A percentile compares a stretch with the other conserved stretches of the same genome.
Evolutionary conservation across 495 filamentous ascomycete species (phyloP).

Genomic region (Barbatosphaeria neglecta): DNA sequence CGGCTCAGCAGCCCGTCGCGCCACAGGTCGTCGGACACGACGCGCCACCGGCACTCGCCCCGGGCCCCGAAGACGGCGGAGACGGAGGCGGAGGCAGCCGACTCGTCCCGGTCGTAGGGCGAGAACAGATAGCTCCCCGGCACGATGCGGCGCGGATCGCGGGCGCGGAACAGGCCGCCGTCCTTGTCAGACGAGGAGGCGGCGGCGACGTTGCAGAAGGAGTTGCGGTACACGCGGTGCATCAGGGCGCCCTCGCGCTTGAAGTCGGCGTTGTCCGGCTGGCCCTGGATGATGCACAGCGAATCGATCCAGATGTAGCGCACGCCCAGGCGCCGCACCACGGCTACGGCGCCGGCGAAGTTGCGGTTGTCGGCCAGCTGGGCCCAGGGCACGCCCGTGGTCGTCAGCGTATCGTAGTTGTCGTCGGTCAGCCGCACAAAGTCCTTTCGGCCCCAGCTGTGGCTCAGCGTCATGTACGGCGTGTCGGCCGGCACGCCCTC

Average conservation of each 20-base stretch:
- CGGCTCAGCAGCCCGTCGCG: background rate
- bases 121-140: background rate
- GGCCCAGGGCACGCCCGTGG: background rate
- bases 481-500: background rate
- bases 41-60: background rate
- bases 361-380: background rate
- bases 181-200: constrained; percentile 2
- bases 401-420: background rate
- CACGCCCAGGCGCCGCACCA: constrained; percentile 1
- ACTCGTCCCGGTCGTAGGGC: background rate
- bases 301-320: constrained; percentile 17
- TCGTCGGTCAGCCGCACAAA: constrained; percentile 1
- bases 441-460: constrained; percentile 2
- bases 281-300: constrained; percentile 14
- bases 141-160: background rate
- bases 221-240: constrained; percentile 10
- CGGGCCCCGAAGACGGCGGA: background rate
- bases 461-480: constrained; percentile 5
- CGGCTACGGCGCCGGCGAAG: constrained; percentile 4
- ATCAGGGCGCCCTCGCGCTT: constrained; percentile 5
- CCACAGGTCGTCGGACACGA: background rate
- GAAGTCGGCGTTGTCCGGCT: constrained; percentile 4
- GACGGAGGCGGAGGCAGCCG: background rate
- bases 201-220: constrained; percentile 10
- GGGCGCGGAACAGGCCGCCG: constrained; percentile 4